Percentiles rank a stretch among this genome's conserved stretches.
These are phyloP conservation scores for Pholiota microspora DNA, from an alignment of 768 basidiomycete species.

Conservation along the genomic window DNA sequence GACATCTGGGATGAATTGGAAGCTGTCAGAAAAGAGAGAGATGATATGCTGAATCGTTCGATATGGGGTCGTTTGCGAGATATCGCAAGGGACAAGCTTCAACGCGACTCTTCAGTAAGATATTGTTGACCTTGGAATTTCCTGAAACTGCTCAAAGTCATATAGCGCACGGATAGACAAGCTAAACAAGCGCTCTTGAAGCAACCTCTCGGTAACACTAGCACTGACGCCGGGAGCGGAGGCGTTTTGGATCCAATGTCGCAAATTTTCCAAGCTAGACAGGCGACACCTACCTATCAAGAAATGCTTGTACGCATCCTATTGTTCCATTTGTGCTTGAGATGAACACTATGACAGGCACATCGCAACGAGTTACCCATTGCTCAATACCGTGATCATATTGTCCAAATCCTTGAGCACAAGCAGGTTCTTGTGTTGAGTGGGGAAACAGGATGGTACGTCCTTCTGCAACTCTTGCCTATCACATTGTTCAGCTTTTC, in stretches of 20 bases:
- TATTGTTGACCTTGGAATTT: not conserved
- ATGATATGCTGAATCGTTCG: constrained; percentile 62
- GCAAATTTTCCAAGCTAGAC: constrained; percentile 54
- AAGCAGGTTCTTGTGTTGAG: constrained; percentile 87
- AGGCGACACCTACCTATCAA: constrained; percentile 66
- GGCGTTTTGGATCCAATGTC: constrained; percentile 50
- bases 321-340: not conserved
- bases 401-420: constrained; percentile 63
- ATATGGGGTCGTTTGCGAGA: constrained; percentile 68
- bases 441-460: constrained; percentile 43
- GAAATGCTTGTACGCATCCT: constrained; percentile 80
- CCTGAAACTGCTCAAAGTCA: not conserved
- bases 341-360: constrained; percentile 36
- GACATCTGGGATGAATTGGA: constrained; percentile 95
- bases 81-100: constrained; percentile 65
- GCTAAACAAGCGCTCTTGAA: constrained; percentile 13
- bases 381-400: constrained; percentile 73
- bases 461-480: constrained; percentile 2
- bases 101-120: constrained; percentile 38
- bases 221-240: constrained; percentile 8
- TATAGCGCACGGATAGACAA: constrained; percentile 16
- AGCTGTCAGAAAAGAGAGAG: constrained; percentile 50
- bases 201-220: not conserved
- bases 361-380: constrained; percentile 85
- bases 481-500: constrained; percentile 1